Evolutionary conservation across 495 filamentous ascomycete species (phyloP), one percentile per base, ranked within the genome.

Genomic region (Penicillium canariense): DNA sequence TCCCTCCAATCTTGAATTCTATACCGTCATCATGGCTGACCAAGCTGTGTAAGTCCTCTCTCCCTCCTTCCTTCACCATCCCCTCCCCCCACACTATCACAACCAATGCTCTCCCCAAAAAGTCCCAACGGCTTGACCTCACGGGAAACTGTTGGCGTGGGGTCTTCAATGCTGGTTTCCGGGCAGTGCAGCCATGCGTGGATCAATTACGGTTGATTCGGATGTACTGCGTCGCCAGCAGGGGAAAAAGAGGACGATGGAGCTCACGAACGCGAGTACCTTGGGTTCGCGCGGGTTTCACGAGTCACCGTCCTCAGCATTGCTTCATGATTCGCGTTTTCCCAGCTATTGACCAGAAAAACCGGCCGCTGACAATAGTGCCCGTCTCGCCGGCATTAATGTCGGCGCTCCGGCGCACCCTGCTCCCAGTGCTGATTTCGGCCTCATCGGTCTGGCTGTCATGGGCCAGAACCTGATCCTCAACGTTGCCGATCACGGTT

Each of bases 391-490:
- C 77, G 85, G 83, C 80, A 89, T 92, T 72, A 81, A 85, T 81
- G 80, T 90, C 79, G 86, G 87, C 70, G 79, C 80, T 68, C 72
- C 80, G 70, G 81, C 75, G 83, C 78, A 68, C 59, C 65, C 67
- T 67, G 62, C 57, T 65, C 75, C 74, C 59, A 85, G 82, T 81
- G 82, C 79, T 77, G 82, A 98, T 87, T 91, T 98, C 79, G 94
- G 94, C 84, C 91, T 98, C 71, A 97, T 98, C 77, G 94, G 94
- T 87, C 84, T 98, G 82, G 94, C 95, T 76, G 93, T 98, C 68
- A 97, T 98, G 94, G 87, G 87, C 62, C 83, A 97, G 85, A 98
- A 98, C 83, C 79, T 98, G 81, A 97, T 98, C 81, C 79, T 98
- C 67, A 98, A 98, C 78, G 90, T 87, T 79, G 95, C 92, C 65